phyloP scores from a whole-genome alignment of 148 eudicot species.

The Limonium bicolor region DNA sequence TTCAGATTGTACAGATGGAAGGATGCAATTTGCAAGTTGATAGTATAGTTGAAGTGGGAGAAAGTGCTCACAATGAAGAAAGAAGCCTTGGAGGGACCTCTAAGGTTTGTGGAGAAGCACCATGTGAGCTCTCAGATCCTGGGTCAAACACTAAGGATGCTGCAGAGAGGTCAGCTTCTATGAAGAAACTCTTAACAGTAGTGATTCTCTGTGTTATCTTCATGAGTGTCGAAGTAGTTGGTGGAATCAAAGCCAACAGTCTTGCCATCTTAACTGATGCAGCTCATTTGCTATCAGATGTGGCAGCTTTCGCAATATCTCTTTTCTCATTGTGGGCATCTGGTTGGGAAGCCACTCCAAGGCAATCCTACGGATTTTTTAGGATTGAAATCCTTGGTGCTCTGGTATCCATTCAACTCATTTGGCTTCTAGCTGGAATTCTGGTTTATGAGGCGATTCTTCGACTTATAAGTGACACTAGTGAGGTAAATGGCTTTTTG shows the following conservation, averaged over 20 bases:
- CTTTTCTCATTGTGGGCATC: conserved; percentile 81
- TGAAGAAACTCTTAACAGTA: conserved; percentile 63
- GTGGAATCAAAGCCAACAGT: conserved; percentile 88
- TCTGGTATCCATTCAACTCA: conserved; percentile 72
- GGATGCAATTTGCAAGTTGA: no score
- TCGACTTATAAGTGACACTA: conserved; percentile 43
- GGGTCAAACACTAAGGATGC: conserved; percentile 39
- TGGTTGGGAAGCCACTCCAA: conserved; percentile 92
- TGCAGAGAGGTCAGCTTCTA: conserved; percentile 62
- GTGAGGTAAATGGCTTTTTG: conserved; percentile 68
- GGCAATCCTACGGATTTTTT: conserved; percentile 79
- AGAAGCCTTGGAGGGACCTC: conserved; percentile 13
- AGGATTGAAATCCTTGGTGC: conserved; percentile 85
- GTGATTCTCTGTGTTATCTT: conserved; percentile 61
- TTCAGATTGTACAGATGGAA: no score
- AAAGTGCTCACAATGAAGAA: no score
- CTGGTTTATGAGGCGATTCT: conserved; percentile 73
- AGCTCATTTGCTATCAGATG: conserved; percentile 82
- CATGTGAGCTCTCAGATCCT: conserved; percentile 66
- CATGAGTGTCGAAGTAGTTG: conserved; percentile 68
- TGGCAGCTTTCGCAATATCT: conserved; percentile 89
- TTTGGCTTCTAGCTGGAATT: conserved; percentile 88
- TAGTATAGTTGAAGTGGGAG: no score
- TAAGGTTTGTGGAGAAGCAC: conserved; percentile 47
- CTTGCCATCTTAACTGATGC: conserved; percentile 81